Percentiles rank a stretch among this genome's conserved stretches.
These are phyloP conservation scores for Suillus luteus DNA, from an alignment of 768 basidiomycete genomes.

Conservation along the genomic window DNA sequence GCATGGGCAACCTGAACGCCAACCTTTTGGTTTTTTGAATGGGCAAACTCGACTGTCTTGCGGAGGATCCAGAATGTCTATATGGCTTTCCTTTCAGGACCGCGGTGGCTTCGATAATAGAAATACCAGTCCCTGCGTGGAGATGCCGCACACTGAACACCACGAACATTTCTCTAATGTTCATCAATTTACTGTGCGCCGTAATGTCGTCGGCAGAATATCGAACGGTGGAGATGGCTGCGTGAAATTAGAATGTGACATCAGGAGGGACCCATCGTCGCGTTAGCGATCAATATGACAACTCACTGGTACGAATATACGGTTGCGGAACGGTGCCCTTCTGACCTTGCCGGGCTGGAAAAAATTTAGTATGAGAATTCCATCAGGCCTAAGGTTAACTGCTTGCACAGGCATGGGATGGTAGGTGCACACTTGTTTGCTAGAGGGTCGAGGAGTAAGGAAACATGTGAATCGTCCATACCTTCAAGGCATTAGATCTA, in stretches of 20 bases:
- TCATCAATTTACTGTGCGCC: constrained; percentile 55
- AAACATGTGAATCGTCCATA: no score
- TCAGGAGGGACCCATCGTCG: background rate
- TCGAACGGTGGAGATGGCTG: constrained; percentile 74
- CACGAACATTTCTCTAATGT: background rate
- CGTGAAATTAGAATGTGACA: constrained; percentile 1
- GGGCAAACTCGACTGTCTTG: constrained; percentile 73
- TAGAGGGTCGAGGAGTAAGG: background rate
- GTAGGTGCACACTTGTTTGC: constrained; percentile 42
- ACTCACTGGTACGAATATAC: constrained; percentile 59
- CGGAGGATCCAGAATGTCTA: constrained; percentile 54
- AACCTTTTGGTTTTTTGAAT: constrained; percentile 67
- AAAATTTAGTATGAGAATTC: constrained; percentile 44
- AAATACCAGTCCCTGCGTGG: constrained; percentile 61
- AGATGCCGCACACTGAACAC: constrained; percentile 47
- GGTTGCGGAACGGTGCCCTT: constrained; percentile 69
- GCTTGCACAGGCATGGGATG: constrained; percentile 50
- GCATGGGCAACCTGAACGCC: constrained; percentile 84
- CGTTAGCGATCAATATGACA: constrained; percentile 17
- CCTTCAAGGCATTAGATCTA: background rate
- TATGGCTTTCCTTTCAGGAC: constrained; percentile 82
- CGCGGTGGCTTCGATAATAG: no score
- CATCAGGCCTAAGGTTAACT: constrained; percentile 40
- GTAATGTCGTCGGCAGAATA: constrained; percentile 73
- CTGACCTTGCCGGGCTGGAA: constrained; percentile 69